phyloP scores from a whole-genome alignment of 305 asterid species.

The Fraxinus ornus region DNA sequence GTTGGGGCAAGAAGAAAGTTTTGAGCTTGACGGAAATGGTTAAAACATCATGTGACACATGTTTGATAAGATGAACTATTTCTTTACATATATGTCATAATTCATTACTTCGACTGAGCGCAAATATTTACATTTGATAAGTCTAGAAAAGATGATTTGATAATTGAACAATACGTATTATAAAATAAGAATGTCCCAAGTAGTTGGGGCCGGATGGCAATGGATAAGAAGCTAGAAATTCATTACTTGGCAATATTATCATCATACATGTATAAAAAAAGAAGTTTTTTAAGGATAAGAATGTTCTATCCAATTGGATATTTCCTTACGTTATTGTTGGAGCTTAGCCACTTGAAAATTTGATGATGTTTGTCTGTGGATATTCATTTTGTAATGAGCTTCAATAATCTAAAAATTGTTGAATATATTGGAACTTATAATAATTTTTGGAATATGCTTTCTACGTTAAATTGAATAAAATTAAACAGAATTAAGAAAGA shows the following conservation, averaged over 20 bases:
- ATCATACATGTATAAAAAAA: neutral
- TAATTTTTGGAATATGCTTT: neutral
- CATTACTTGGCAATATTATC: conserved; percentile 38
- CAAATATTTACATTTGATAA: neutral
- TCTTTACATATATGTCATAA: neutral
- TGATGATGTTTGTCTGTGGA: neutral
- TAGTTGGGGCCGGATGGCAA: conserved; percentile 15
- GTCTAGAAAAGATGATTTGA: neutral
- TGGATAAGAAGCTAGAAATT: conserved; percentile 29
- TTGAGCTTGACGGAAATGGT: neutral
- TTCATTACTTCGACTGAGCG: too few species aligned
- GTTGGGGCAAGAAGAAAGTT: neutral
- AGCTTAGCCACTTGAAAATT: neutral
- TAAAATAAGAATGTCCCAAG: neutral
- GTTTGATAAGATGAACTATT: neutral
- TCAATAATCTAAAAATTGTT: neutral
- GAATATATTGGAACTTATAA: neutral
- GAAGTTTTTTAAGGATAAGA: conserved; percentile 24
- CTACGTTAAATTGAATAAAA: neutral
- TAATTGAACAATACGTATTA: neutral
- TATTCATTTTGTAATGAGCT: neutral
- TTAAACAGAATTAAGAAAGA: neutral
- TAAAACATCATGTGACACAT: neutral
- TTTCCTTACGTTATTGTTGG: neutral
- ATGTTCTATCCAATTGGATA: conserved; percentile 25